A percentile compares a stretch with the other conserved stretches of the same genome.
These are phyloP conservation scores for Pseudopyrenochaeta lycopersici DNA, from an alignment of 2,329 filamentous ascomycete genomes.

Conservation along the genomic window DNA sequence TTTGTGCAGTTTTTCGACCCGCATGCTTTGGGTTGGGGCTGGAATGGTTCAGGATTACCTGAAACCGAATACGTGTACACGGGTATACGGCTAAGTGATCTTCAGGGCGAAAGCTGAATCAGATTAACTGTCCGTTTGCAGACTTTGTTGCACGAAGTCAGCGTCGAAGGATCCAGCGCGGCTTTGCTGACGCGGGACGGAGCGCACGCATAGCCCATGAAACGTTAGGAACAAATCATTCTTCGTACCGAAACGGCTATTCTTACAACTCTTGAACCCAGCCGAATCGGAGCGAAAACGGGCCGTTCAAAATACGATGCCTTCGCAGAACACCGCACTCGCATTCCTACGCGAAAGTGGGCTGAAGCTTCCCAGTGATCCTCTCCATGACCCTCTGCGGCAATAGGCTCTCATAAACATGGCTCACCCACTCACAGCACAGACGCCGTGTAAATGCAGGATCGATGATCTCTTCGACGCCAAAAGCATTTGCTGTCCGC, in stretches of 20 bases:
- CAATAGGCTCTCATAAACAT: conserved; percentile 65
- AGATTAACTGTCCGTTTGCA: background rate
- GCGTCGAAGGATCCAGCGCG: background rate
- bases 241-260: background rate
- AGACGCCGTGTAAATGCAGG: conserved; percentile 66
- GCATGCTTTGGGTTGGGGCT: background rate
- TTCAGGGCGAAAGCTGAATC: background rate
- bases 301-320: background rate
- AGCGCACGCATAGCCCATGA: background rate
- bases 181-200: background rate
- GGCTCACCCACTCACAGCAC: conserved; percentile 63
- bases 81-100: background rate
- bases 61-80: background rate
- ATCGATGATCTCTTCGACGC: conserved; percentile 72
- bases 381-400: conserved; percentile 59
- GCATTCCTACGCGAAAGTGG: conserved; percentile 35
- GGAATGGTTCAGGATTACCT: background rate
- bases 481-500: conserved; percentile 70
- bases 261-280: background rate
- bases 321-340: background rate
- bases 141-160: background rate
- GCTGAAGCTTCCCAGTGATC: conserved; percentile 47
- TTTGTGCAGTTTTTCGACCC: background rate
- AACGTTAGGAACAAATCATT: background rate
- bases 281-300: background rate